Evolutionary conservation across 2,329 filamentous ascomycete genomes (phyloP), one percentile per base, ranked within the genome.

Genomic region (Simplicillium aogashimaense): DNA sequence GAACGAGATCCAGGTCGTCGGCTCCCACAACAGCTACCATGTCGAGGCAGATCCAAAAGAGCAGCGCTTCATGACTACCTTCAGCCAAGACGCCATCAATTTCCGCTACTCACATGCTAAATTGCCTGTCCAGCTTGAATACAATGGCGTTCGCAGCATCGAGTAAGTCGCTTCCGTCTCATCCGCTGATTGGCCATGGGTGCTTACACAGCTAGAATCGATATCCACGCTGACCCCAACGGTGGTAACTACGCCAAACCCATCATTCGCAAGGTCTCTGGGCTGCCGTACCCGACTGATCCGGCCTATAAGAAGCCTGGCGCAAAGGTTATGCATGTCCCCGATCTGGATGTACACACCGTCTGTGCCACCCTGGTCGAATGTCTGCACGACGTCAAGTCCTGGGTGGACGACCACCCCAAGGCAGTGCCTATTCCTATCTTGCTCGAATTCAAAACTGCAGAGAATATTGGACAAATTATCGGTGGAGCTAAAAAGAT

Each of bases 11-110:
- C 69, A 72, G 48, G 62, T 72, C 33, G 53, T 71, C 30, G 69
- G 68, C 46, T 69, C 68, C 0, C 69, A 72, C 50, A 72, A 72
- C 52, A 67, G 62, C 45, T 73, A 72, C 51, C 69, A 73, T 44
- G 57, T 63, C 31, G 68, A 72, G 45, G 54, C 65, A 17, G 56
- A 57, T 2, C 54, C 59, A 2, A 52, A 55, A n/a, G 67, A 70
- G 46, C 60, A 61, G 29, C 46, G 54, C 2, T 48, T 60, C 10
- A 64, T 70, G 47, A 56, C 64, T 37, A 46, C 58, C 41, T 55
- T 64, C 17, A 47, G 63, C 3, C 49, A 60, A 4, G 50, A 52
- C 3, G 55, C 61, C 3, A 50, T 61, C 40, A 62, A 69, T 46
- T 61, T 65, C 48, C 68, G 65, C 50, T 72, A 72, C 48, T 67